Percentiles rank a stretch among this genome's conserved stretches.
phyloP scores from a whole-genome alignment of 306 rosid species.

The Prunus persica region DNA sequence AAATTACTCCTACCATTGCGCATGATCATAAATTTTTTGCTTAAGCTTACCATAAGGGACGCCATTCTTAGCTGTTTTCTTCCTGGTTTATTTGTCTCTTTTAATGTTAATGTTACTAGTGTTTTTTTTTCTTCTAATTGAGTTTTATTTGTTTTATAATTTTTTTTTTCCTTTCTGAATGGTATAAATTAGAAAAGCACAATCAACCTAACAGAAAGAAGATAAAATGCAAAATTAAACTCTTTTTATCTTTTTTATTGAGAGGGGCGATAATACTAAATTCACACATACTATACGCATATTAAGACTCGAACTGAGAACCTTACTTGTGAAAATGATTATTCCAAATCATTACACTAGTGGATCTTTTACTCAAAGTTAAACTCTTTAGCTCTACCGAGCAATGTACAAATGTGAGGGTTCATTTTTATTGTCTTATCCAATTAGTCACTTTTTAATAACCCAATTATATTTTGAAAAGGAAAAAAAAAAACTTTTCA shows the following conservation, averaged over 20 bases:
- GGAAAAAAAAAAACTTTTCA: neutral
- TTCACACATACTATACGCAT: accelerated
- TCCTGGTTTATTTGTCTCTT: neutral
- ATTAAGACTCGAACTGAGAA: accelerated
- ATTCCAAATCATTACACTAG: accelerated
- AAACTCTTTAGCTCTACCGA: too few relatives aligned
- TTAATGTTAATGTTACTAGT: neutral
- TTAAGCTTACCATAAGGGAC: neutral
- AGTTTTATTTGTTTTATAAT: neutral
- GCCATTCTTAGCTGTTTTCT: neutral
- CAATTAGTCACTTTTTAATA: neutral
- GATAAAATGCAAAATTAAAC: neutral
- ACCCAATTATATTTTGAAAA: neutral
- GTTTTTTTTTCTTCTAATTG: neutral
- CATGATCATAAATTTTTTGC: neutral
- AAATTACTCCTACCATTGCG: neutral
- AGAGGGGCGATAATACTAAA: too few relatives aligned
- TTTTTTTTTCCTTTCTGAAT: too few relatives aligned
- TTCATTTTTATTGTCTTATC: too few relatives aligned
- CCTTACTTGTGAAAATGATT: accelerated
- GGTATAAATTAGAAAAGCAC: neutral
- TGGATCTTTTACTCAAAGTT: accelerated
- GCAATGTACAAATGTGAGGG: neutral
- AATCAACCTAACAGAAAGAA: neutral
- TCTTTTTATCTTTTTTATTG: too few relatives aligned